phyloP scores from a whole-genome alignment of 2,329 filamentous ascomycete genomes.

The Aspergillus sp. region DNA sequence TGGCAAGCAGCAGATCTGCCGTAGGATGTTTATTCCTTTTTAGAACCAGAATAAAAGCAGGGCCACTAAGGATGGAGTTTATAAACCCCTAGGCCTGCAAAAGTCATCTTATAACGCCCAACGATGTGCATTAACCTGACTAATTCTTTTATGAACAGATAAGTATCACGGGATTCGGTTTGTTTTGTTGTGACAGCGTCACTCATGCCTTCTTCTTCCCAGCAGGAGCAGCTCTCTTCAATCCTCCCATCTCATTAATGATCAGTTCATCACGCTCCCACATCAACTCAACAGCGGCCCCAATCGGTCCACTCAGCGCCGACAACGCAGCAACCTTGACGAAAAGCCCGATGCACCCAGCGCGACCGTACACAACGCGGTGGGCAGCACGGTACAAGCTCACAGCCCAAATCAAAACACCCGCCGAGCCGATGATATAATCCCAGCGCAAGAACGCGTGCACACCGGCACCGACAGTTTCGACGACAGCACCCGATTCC shows the following conservation, averaged over 20 bases:
- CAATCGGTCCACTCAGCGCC: slow-evolving; percentile 45
- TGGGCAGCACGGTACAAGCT: slow-evolving; percentile 36
- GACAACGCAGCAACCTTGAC: slow-evolving; percentile 38
- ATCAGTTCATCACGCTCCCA: slow-evolving; percentile 53
- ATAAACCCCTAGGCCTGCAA: too few relatives aligned
- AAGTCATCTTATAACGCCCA: too few relatives aligned
- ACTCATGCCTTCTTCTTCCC: slow-evolving; percentile 27
- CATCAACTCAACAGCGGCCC: slow-evolving; percentile 46
- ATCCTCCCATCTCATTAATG: slow-evolving; percentile 35
- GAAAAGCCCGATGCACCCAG: slow-evolving; percentile 28
- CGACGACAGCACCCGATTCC: slow-evolving; percentile 27
- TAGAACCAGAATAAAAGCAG: too few relatives aligned
- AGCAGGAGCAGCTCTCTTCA: slow-evolving; percentile 31
- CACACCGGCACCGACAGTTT: slow-evolving; percentile 41
- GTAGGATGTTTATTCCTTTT: too few relatives aligned
- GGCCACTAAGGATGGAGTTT: too few relatives aligned
- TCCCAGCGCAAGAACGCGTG: slow-evolving; percentile 53
- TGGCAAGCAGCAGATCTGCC: too few relatives aligned
- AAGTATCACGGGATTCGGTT: too few relatives aligned
- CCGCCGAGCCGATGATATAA: slow-evolving; percentile 43
- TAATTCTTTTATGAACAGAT: too few relatives aligned
- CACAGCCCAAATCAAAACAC: slow-evolving; percentile 48
- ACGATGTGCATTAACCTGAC: too few relatives aligned
- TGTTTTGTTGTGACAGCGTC: background rate
- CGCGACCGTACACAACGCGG: slow-evolving; percentile 24